Conservation (phyloP, 805 yeast species). For the Candida dajiaensis region DNA sequence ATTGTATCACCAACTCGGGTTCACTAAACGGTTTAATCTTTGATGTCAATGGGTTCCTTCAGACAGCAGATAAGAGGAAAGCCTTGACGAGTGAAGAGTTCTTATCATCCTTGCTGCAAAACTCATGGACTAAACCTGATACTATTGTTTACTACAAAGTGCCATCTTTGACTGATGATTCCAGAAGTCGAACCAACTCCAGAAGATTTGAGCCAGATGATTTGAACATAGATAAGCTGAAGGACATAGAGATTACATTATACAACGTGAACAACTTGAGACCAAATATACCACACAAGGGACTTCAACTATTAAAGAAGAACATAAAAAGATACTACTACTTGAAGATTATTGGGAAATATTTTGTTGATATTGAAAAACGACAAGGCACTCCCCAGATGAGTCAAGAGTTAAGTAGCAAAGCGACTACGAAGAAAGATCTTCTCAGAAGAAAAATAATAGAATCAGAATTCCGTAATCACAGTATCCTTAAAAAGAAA, state of each 20-base stretch:
- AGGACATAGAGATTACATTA: neutral
- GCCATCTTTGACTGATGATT: neutral
- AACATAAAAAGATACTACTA: neutral
- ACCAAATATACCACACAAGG: neutral
- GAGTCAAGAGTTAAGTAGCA: neutral
- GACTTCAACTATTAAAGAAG: neutral
- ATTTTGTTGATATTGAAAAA: neutral
- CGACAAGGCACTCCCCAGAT: too few species aligned
- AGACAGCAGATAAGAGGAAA: neutral
- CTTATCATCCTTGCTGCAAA: neutral
- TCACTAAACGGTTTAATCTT: neutral
- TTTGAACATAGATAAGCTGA: neutral
- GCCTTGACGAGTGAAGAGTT: neutral
- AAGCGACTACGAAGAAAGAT: neutral
- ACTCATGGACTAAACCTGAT: neutral
- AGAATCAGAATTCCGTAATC: neutral
- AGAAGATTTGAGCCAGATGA: neutral
- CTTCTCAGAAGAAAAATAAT: neutral
- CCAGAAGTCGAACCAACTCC: neutral
- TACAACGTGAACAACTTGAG: neutral
- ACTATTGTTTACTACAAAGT: neutral
- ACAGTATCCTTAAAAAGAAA: neutral
- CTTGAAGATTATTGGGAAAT: neutral
- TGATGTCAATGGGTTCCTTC: neutral
- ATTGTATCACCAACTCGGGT: neutral